These are phyloP conservation scores for Exophiala aquamarina DNA, from an alignment of 2,329 filamentous ascomycete species.

Conservation along the genomic window DNA sequence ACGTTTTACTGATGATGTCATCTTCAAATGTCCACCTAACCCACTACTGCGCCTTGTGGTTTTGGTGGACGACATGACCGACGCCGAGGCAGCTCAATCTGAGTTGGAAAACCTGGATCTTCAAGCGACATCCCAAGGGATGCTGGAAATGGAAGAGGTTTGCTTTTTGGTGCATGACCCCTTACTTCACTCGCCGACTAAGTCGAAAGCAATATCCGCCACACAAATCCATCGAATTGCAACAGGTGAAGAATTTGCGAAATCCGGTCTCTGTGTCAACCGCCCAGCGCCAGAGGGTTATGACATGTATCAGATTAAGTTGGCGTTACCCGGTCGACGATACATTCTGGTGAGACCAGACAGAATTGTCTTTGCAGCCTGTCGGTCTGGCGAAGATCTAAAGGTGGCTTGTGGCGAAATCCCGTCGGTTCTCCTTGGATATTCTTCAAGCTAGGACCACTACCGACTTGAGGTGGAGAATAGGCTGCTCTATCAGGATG, in stretches of 20 bases:
- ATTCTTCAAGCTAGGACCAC: too few species aligned
- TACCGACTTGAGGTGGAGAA: too few species aligned
- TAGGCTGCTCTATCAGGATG: too few species aligned
- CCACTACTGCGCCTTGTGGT: slow-evolving; percentile 13
- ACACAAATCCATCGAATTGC: slow-evolving; percentile 27
- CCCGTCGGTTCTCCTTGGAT: too few species aligned
- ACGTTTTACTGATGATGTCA: slow-evolving; percentile 35
- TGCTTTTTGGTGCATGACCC: slow-evolving; percentile 12
- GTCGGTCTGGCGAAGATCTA: slow-evolving; percentile 27
- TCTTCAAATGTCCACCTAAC: slow-evolving; percentile 25
- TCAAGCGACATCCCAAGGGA: slow-evolving; percentile 3
- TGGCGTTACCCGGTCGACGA: slow-evolving; percentile 20
- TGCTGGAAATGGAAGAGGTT: slow-evolving; percentile 16
- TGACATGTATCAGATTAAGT: slow-evolving; percentile 28
- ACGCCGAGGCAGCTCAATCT: slow-evolving; percentile 28
- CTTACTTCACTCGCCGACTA: background rate
- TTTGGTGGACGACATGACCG: slow-evolving; percentile 9
- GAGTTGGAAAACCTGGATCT: slow-evolving; percentile 30
- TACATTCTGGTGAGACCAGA: slow-evolving; percentile 35
- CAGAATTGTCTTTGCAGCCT: slow-evolving; percentile 36
- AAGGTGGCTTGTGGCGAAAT: background rate
- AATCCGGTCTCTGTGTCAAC: slow-evolving; percentile 29
- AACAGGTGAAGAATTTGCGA: slow-evolving; percentile 31
- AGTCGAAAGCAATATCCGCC: background rate
- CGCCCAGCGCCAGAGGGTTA: slow-evolving; percentile 32